A percentile compares a stretch with the other conserved stretches of the same genome.
Conservation (phyloP, 495 filamentous ascomycete genomes). For the Copromyces sp. region DNA sequence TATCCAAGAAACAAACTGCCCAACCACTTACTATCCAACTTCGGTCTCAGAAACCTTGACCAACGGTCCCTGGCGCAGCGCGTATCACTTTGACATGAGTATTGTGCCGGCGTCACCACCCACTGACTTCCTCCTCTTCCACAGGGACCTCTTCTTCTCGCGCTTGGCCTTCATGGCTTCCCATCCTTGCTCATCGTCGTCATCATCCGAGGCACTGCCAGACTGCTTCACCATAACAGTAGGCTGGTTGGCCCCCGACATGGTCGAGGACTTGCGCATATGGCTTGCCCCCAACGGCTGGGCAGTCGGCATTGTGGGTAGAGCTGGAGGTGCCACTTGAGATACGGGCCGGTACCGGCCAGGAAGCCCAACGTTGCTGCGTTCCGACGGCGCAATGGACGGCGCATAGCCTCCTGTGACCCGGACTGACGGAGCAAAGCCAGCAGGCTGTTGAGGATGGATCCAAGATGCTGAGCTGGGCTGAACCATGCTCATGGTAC, state of each 20-base stretch:
- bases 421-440: constrained; percentile 39
- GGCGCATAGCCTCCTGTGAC: constrained; percentile 41
- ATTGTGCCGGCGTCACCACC: constrained; percentile 31
- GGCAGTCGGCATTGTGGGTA: constrained; percentile 9
- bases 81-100: constrained; percentile 23
- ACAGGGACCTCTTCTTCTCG: constrained; percentile 65
- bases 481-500: constrained; percentile 77
- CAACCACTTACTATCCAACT: neutral
- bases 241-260: constrained; percentile 33
- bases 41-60: neutral
- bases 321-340: constrained; percentile 28
- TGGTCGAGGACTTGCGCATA: constrained; percentile 38
- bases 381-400: constrained; percentile 84
- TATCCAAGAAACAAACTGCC: neutral
- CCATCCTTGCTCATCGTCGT: constrained; percentile 77
- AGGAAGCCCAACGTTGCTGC: constrained; percentile 83
- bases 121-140: constrained; percentile 56
- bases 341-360: constrained; percentile 91
- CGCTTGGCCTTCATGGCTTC: constrained; percentile 77
- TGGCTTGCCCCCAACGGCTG: constrained; percentile 10
- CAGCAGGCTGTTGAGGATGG: constrained; percentile 22
- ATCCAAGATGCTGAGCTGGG: constrained; percentile 49
- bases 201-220: constrained; percentile 45
- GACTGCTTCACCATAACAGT: constrained; percentile 19
- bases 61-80: neutral